Base-by-base conservation (phyloP, 768 basidiomycete genomes). In the Chalciporus sphaerocephalus region DNA sequence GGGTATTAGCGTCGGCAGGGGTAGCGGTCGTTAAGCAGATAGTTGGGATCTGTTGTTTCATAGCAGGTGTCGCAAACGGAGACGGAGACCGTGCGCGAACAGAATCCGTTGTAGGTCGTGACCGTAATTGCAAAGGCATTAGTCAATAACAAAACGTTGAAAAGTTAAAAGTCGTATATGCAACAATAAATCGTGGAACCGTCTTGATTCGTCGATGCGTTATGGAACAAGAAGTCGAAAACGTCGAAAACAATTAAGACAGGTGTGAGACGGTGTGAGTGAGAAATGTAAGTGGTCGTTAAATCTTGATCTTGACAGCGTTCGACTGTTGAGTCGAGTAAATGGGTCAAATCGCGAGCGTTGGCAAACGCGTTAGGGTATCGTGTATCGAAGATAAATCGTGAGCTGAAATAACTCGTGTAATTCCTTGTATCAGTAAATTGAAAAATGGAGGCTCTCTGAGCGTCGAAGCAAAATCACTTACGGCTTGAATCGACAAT, bases 11-110 rank as follows among this genome's bases (percentile, higher is more conserved):
- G 6, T 78, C 74, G 11, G 77, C 79, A 3, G 85, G 86, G 0
- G 79, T 85, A 0, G 86, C 83, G 13, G 80, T 73, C 52, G 80
- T 79, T 56, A 88, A 76, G 35, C 83, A 75, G 47, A 88, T 88
- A 42, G 84, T 81, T 18, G 86, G 83, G 44, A 73, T 53, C 23
- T 62, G 62, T 6, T 62, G 48, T 37, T 67, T 67, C 8, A 64
- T 53, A 5, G 52, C 41, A 2, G 62, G 53, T 11, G 65, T 65
- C 40, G 56, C 37, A 17, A 65, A 24, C 18, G 59, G 58, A 13
- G 70, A 59, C 21, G 59, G 50, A 12, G 61, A 58, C n/a, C 45
- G 56, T 11, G 58, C 50, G 47, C 55, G 65, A 50, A 32, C 12
- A 2, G 59, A 46, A 9, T 64, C 57, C 38, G 56, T 46, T 37